Base-by-base conservation (phyloP, 495 filamentous ascomycete species). In the Lepidopterella palustris region DNA sequence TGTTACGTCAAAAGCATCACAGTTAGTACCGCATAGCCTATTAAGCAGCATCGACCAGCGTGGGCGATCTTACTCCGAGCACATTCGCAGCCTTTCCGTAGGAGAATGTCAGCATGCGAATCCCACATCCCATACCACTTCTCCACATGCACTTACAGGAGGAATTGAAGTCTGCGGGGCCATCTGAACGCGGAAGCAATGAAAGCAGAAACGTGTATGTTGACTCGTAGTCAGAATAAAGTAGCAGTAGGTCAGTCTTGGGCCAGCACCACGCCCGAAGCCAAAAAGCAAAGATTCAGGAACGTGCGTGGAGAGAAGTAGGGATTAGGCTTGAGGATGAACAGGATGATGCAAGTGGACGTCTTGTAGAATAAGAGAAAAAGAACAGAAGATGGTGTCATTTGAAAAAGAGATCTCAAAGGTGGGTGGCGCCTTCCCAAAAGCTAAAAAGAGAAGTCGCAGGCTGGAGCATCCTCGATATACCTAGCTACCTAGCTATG, bases 11-110 rank as follows among this genome's bases (percentile, higher is more conserved):
- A 39, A 21, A 63, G 27, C 45, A 32, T 45, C 62, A 45, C 26
- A 15, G 29, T 63, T 28, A 45, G 61, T 27, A 56, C n/a, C 3
- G 9, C 5, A 18, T 28, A 13, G 31, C 47, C 40, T 28, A 11
- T 10, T 15, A 42, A 26, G 1, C 40, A 28, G 11, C 18, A 35
- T 8, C 26, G 45, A 24, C 45, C 2, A 52, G 15, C 24, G 29
- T 24, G 1, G 15, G 23, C 18, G n/a, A 5, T 71, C 76, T 59
- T 70, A 80, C 78, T 20, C 79, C 79, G 9, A 81, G 65, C 1
- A 81, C 70, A 62, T 76, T 78, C 24, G 79, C 78, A 1, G 77
- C 73, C 75, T 78, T n/a, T 50, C 35, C 23, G 35, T 27, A 24
- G 58, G 26, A 59, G 58, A 13, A 45, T n/a, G 49, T 13, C 20